A percentile compares a stretch with the other conserved stretches of the same genome.
Conservation (phyloP, 73 alveolate species). For the Paramecium sonneborni region DNA sequence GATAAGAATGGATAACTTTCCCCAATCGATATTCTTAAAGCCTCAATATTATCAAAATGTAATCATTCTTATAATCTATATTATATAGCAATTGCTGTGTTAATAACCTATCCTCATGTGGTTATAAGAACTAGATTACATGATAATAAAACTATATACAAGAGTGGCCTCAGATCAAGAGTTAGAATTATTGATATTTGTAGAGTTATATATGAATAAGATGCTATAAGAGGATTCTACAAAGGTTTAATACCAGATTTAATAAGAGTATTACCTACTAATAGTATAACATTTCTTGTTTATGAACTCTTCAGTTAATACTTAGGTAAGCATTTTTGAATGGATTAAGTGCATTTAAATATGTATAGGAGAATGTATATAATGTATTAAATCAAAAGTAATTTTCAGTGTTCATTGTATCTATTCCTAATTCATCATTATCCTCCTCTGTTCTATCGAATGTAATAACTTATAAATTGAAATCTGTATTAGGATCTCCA, state of each 20-base stretch:
- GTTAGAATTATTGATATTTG: constrained; percentile 32
- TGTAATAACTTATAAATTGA: neutral
- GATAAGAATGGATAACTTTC: neutral
- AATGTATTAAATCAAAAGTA: constrained; percentile 51
- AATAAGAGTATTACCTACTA: constrained; percentile 64
- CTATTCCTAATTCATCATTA: constrained; percentile 95
- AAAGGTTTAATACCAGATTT: constrained; percentile 61
- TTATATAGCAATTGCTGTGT: constrained; percentile 40
- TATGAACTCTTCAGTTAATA: constrained; percentile 53
- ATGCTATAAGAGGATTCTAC: constrained; percentile 44
- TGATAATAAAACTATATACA: constrained; percentile 45
- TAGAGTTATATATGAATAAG: constrained; percentile 32
- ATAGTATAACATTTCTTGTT: constrained; percentile 58
- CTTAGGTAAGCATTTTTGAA: neutral
- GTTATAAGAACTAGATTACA: constrained; percentile 62
- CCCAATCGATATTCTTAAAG: constrained; percentile 54
- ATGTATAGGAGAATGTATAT: neutral
- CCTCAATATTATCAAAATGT: constrained; percentile 63
- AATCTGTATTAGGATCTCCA: neutral
- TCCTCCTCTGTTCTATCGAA: constrained; percentile 66
- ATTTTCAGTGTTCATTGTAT: constrained; percentile 93
- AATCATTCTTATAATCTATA: neutral
- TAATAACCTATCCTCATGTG: constrained; percentile 62
- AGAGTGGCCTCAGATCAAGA: neutral
- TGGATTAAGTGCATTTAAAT: neutral